phyloP scores from a whole-genome alignment of 148 eudicot genomes.

The Hydrangea macrophylla region DNA sequence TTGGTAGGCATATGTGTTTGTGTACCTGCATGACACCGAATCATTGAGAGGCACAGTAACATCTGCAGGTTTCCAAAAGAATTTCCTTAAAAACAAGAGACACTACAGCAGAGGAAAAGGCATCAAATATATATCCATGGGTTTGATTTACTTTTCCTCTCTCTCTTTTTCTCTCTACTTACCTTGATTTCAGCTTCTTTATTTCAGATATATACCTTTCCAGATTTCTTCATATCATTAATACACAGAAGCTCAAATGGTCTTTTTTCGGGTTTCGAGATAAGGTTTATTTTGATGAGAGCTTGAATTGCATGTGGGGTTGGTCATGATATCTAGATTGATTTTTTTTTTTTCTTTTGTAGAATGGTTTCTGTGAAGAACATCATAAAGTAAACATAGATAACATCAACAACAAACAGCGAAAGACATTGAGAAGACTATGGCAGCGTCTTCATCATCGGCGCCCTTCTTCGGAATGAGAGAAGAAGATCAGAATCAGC shows the following conservation, averaged over 20 bases:
- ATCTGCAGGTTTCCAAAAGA: neutral
- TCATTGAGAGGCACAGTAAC: constrained; percentile 10
- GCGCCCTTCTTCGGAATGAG: constrained; percentile 26
- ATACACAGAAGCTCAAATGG: neutral
- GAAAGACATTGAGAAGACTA: neutral
- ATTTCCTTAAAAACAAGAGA: constrained; percentile 11
- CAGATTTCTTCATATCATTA: constrained; percentile 8
- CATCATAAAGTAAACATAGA: neutral
- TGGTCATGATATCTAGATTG: neutral
- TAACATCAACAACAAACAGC: neutral
- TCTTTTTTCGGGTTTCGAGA: constrained; percentile 2
- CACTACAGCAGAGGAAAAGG: constrained; percentile 3
- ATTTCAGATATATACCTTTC: constrained; percentile 5
- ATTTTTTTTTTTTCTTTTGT: too few species aligned
- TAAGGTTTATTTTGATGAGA: constrained; percentile 7
- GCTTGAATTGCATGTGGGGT: constrained; percentile 8
- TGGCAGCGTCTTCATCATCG: constrained; percentile 21
- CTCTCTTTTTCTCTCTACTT: neutral
- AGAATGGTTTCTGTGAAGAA: constrained; percentile 4
- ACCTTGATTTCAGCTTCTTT: constrained; percentile 19
- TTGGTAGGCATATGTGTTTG: neutral
- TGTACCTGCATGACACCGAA: constrained; percentile 19
- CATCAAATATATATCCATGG: constrained; percentile 10
- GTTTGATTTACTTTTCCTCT: constrained; percentile 1
- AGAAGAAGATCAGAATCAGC: constrained; percentile 23